Conservation (phyloP, 495 filamentous ascomycete species). For the Glarea lozoyensis region DNA sequence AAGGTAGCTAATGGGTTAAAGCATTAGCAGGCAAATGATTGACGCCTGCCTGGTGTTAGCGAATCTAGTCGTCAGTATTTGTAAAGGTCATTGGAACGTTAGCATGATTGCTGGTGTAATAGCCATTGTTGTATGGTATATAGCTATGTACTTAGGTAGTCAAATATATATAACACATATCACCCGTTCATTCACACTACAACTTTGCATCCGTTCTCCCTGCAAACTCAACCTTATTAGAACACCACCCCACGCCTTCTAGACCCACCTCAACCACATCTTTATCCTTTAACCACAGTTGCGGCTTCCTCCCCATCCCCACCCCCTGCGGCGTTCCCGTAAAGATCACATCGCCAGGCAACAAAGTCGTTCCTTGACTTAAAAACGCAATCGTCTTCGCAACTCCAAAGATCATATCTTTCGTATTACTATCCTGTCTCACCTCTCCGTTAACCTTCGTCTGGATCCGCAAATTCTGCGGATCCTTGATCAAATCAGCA, state of each 20-base stretch:
- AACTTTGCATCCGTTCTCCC: conserved; percentile 20
- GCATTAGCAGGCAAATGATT: too few relatives aligned
- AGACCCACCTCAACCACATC: conserved; percentile 70
- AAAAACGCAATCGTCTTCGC: conserved; percentile 66
- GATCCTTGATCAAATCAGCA: conserved; percentile 55
- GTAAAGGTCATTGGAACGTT: too few relatives aligned
- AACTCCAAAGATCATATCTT: conserved; percentile 77
- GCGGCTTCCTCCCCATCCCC: conserved; percentile 65
- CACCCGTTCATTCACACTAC: not conserved
- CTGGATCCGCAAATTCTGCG: conserved; percentile 55
- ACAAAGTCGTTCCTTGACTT: conserved; percentile 65
- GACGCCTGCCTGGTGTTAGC: too few relatives aligned
- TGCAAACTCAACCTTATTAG: conserved; percentile 62
- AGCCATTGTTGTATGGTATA: too few relatives aligned
- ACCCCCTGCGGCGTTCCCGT: conserved; percentile 82
- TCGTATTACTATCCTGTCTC: conserved; percentile 66
- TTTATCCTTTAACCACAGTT: conserved; percentile 70
- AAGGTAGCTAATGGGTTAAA: too few relatives aligned
- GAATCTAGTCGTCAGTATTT: too few relatives aligned
- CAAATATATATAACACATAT: too few relatives aligned
- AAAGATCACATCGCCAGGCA: conserved; percentile 77
- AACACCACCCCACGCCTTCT: conserved; percentile 61
- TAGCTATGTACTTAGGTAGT: not conserved
- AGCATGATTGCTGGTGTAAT: too few relatives aligned
- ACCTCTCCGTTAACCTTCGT: conserved; percentile 64